Conservation (phyloP, 164 flowering plant genomes). For the Umbellularia californica region DNA sequence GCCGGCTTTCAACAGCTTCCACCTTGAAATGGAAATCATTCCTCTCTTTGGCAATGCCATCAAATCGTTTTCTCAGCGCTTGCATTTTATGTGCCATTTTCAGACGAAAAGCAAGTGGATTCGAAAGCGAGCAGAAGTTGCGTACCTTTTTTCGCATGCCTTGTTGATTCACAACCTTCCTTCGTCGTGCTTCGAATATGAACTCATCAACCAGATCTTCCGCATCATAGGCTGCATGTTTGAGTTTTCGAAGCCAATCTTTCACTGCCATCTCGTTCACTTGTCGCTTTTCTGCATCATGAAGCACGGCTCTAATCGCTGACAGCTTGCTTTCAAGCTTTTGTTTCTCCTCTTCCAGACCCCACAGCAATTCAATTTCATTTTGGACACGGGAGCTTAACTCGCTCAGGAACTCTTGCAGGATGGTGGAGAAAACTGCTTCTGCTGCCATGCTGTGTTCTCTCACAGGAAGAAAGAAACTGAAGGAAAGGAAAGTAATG, state of each 20-base stretch:
- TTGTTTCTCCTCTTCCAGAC: not conserved
- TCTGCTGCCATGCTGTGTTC: too few species aligned
- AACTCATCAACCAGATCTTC: slow-evolving; percentile 10
- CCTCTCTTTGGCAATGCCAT: slow-evolving; percentile 3
- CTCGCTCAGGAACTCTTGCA: too few species aligned
- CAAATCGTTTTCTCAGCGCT: not conserved
- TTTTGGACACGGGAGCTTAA: not conserved
- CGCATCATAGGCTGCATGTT: slow-evolving; percentile 5
- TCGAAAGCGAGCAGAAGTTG: not conserved
- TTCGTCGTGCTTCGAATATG: not conserved
- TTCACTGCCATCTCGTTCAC: not conserved
- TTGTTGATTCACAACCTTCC: not conserved
- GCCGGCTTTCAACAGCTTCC: not conserved
- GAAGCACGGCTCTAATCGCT: slow-evolving; percentile 1
- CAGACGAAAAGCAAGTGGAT: not conserved
- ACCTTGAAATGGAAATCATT: not conserved
- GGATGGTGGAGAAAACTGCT: too few species aligned
- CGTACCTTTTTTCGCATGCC: not conserved
- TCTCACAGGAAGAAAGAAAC: too few species aligned
- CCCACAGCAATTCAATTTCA: not conserved
- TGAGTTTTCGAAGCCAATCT: slow-evolving; percentile 3
- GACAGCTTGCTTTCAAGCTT: not conserved
- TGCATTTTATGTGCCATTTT: not conserved
- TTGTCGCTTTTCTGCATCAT: slow-evolving; percentile 1
- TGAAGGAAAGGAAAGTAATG: too few species aligned